Conservation (phyloP, 2,329 filamentous ascomycete species). For the Cordyceps cicadae region DNA sequence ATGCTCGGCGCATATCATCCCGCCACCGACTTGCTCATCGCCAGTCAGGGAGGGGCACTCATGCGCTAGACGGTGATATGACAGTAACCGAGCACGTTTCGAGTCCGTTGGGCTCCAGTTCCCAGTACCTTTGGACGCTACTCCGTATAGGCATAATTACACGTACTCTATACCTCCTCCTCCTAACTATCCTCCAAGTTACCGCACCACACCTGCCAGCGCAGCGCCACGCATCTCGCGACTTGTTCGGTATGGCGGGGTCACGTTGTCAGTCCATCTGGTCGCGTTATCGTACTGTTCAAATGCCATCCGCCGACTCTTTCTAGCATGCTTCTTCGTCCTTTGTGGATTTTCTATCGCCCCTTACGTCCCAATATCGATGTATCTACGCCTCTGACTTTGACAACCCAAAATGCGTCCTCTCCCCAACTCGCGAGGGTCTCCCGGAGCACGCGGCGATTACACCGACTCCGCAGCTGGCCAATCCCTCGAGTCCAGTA, state of each 20-base stretch:
- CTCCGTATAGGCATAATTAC: too few relatives aligned
- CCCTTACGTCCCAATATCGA: not conserved
- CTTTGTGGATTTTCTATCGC: not conserved
- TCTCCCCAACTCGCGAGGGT: conserved; percentile 7
- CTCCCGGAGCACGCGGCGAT: not conserved
- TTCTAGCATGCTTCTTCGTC: not conserved
- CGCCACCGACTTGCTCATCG: not conserved
- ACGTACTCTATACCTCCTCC: not conserved
- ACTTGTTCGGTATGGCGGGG: conserved; percentile 6
- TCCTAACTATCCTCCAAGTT: not conserved
- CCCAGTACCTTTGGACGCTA: not conserved
- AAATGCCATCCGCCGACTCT: not conserved
- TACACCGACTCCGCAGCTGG: not conserved
- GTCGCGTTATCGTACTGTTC: not conserved
- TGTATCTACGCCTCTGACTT: not conserved
- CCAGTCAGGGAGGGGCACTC: conserved; percentile 7
- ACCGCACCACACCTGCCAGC: not conserved
- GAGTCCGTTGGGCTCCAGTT: not conserved
- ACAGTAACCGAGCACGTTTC: conserved; percentile 8
- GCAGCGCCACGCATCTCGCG: conserved; percentile 3
- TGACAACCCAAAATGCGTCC: conserved; percentile 15
- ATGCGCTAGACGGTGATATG: conserved; percentile 11
- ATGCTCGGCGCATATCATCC: not conserved
- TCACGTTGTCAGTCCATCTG: conserved; percentile 1
- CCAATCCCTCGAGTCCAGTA: conserved; percentile 17